Percentiles rank a stretch among this genome's conserved stretches.
Evolutionary conservation across 2,329 filamentous ascomycete species (phyloP).

Genomic region (Colletotrichum sp.): DNA sequence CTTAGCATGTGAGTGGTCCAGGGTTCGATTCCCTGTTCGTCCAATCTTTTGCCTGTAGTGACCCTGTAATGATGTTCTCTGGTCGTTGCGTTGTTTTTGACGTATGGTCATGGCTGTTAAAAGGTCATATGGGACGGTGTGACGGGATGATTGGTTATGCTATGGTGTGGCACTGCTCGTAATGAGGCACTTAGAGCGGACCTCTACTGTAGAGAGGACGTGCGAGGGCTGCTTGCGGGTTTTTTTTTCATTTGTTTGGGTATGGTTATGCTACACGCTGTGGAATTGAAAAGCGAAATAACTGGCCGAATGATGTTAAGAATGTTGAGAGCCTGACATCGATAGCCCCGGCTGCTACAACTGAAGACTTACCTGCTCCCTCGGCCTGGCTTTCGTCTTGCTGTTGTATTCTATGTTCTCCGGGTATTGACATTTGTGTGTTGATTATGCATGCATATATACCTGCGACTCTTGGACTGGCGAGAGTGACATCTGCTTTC

Average conservation of each 20-base stretch:
- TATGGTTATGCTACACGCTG: not conserved
- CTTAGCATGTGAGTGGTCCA: conserved; percentile 14
- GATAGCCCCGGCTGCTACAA: not conserved
- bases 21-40: conserved; percentile 20
- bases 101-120: not conserved
- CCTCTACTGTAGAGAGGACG: not conserved
- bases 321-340: not conserved
- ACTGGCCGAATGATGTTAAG: not conserved
- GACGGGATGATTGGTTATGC: not conserved
- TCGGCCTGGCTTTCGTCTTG: not conserved
- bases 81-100: not conserved
- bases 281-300: not conserved
- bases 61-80: not conserved
- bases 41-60: not conserved
- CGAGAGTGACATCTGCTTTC: not conserved
- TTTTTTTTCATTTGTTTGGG: not conserved
- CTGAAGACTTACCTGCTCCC: not conserved
- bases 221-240: not conserved
- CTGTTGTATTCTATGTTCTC: not conserved
- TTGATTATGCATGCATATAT: not conserved
- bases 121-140: not conserved
- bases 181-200: not conserved
- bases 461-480: not conserved
- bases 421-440: not conserved
- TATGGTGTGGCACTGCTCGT: not conserved